These are phyloP conservation scores for Mycena belliarum DNA, from an alignment of 768 basidiomycete species.

Conservation along the genomic window DNA sequence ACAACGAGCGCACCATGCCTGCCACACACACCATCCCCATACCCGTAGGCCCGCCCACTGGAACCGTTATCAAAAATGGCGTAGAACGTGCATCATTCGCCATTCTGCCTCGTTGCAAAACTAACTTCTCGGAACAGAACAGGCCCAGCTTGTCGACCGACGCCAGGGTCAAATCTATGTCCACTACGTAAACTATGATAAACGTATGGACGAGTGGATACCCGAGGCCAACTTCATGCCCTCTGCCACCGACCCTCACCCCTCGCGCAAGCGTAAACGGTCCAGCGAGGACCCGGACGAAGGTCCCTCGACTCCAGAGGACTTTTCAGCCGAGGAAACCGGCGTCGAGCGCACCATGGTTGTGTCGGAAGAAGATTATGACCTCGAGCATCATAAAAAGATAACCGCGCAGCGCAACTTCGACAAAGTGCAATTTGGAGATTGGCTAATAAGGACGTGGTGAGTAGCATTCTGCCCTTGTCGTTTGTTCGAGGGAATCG, in stretches of 20 bases:
- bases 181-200: conserved; percentile 72
- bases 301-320: conserved; percentile 9
- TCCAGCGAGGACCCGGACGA: conserved; percentile 30
- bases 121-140: conserved; percentile 33
- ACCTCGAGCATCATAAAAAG: conserved; percentile 66
- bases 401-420: conserved; percentile 78
- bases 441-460: conserved; percentile 90
- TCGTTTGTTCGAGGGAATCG: neutral
- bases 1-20: conserved; percentile 25
- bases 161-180: conserved; percentile 60
- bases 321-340: conserved; percentile 11
- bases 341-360: conserved; percentile 25
- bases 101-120: conserved; percentile 15
- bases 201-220: conserved; percentile 77
- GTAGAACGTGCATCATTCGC: conserved; percentile 29
- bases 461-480: conserved; percentile 37
- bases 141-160: conserved; percentile 54
- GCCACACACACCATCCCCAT: conserved; percentile 30
- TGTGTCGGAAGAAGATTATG: conserved; percentile 71
- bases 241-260: conserved; percentile 25
- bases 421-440: conserved; percentile 82
- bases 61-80: conserved; percentile 36
- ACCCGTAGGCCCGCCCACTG: conserved; percentile 29
- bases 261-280: conserved; percentile 18
- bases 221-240: conserved; percentile 42